A percentile compares a stretch with the other conserved stretches of the same genome.
These are phyloP conservation scores for Linnemannia hyalina DNA, from an alignment of 192 early-diverging fungal species.

Conservation along the genomic window DNA sequence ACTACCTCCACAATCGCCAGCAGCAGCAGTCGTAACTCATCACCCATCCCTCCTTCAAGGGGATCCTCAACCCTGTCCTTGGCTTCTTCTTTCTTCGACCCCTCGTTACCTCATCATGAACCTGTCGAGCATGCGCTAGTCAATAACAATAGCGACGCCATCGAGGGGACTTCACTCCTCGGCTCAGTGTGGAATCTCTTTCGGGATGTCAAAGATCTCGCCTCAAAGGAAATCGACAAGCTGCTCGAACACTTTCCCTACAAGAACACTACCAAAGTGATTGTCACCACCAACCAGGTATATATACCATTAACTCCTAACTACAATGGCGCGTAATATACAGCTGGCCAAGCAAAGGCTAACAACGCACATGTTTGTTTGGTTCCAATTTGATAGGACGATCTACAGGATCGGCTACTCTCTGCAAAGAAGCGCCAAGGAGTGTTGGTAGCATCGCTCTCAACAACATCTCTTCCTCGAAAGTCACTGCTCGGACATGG, in stretches of 20 bases:
- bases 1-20: background rate
- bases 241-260: conserved; percentile 46
- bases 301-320: background rate
- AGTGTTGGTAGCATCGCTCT: background rate
- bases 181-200: conserved; percentile 47
- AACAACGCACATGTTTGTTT: background rate
- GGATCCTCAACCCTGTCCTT: background rate
- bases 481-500: conserved; percentile 42
- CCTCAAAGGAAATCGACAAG: conserved; percentile 38
- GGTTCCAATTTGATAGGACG: background rate
- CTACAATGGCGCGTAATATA: background rate
- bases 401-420: conserved; percentile 1
- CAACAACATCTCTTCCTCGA: background rate
- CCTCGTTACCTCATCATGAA: background rate
- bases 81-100: background rate
- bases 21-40: background rate
- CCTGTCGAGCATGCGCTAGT: background rate
- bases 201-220: conserved; percentile 37
- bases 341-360: background rate
- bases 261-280: conserved; percentile 1
- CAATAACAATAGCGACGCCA: background rate
- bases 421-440: conserved; percentile 7
- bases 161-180: conserved; percentile 30
- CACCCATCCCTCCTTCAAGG: background rate
- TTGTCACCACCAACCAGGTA: conserved; percentile 10